These are phyloP conservation scores for Aspergillus oerlinghausenensis DNA, from an alignment of 2,329 filamentous ascomycete species.

Conservation along the genomic window DNA sequence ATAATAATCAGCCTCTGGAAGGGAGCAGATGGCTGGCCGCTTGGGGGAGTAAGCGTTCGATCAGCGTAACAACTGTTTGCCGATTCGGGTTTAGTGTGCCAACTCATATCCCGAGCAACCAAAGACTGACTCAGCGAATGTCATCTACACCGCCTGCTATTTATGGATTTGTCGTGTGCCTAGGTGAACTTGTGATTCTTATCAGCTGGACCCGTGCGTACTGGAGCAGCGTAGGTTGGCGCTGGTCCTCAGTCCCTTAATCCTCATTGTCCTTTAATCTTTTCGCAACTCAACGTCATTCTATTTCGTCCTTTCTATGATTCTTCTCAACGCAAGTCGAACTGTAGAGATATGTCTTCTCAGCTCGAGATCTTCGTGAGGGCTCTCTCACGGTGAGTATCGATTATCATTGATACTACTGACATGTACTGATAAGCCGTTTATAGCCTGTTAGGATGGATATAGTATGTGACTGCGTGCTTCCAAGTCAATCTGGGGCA, in stretches of 20 bases:
- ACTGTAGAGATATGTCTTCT: slow-evolving; percentile 19
- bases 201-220: slow-evolving; percentile 11
- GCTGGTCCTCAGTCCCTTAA: neutral
- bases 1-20: neutral
- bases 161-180: slow-evolving; percentile 7
- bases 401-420: neutral
- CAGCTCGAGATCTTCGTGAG: slow-evolving; percentile 34
- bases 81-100: slow-evolving; percentile 36
- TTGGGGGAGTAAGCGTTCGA: slow-evolving; percentile 5
- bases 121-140: slow-evolving; percentile 21
- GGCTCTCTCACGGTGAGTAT: slow-evolving; percentile 40
- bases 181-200: slow-evolving; percentile 15
- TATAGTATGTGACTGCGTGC: slow-evolving; percentile 49
- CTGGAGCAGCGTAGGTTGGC: neutral
- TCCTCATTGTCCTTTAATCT: neutral
- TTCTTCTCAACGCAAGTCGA: neutral
- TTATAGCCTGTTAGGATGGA: slow-evolving; percentile 65
- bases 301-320: neutral
- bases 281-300: neutral
- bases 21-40: slow-evolving; percentile 8
- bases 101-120: slow-evolving; percentile 40
- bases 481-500: slow-evolving; percentile 1
- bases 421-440: slow-evolving; percentile 26
- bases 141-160: slow-evolving; percentile 18
- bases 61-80: slow-evolving; percentile 35